These are phyloP conservation scores for Amaranthus hypochondriacus DNA, from an alignment of 148 eudicot species.

Conservation along the genomic window DNA sequence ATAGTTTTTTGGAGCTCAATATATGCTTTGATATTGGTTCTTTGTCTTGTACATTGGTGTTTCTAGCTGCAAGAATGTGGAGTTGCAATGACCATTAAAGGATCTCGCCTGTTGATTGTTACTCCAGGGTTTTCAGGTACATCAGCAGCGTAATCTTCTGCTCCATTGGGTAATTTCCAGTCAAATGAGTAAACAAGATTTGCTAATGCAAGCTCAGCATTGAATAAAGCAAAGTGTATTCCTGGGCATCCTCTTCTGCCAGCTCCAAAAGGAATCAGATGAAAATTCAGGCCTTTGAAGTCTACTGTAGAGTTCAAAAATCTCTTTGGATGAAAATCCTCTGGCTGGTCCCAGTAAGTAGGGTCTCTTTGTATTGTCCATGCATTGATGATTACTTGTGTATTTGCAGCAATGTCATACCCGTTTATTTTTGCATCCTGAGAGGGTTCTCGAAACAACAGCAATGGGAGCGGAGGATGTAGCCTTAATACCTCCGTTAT, in stretches of 20 bases:
- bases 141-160: conserved; percentile 4
- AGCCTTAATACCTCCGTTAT: conserved; percentile 29
- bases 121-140: conserved; percentile 14
- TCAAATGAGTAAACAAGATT: conserved; percentile 27
- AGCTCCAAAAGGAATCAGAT: conserved; percentile 34
- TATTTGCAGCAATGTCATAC: conserved; percentile 36
- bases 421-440: conserved; percentile 19
- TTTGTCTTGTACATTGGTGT: background rate
- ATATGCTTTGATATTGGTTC: too few species aligned
- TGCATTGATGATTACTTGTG: conserved; percentile 31
- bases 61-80: background rate
- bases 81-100: conserved; percentile 21
- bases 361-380: conserved; percentile 36
- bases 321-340: conserved; percentile 35
- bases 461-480: conserved; percentile 28
- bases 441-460: conserved; percentile 20
- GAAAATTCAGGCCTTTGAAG: conserved; percentile 26
- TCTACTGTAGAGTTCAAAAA: conserved; percentile 26
- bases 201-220: conserved; percentile 24
- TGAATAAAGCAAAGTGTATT: conserved; percentile 17
- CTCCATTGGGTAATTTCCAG: conserved; percentile 26
- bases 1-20: too few species aligned
- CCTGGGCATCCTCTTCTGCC: conserved; percentile 40
- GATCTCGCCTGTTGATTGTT: conserved; percentile 15
- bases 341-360: conserved; percentile 26